phyloP scores from a whole-genome alignment of 345 rosid genomes.

The Linum lewisii region DNA sequence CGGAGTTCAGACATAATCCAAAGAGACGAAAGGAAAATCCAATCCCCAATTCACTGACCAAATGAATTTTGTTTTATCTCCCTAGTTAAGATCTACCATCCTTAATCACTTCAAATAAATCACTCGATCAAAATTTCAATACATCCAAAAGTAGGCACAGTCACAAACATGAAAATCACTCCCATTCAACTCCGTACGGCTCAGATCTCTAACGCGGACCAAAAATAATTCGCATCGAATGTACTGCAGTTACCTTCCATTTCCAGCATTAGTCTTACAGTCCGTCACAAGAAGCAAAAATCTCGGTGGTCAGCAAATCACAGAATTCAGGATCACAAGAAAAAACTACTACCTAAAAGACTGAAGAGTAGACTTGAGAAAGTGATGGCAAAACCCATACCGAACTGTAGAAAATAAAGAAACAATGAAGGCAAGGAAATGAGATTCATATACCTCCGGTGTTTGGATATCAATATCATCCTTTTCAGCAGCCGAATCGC shows the following conservation, averaged over 20 bases:
- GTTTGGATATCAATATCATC: constrained; percentile 31
- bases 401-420: neutral
- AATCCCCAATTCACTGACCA: too few relatives aligned
- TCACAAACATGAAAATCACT: too few relatives aligned
- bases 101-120: too few relatives aligned
- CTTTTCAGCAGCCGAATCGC: constrained; percentile 35
- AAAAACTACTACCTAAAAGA: neutral
- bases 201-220: too few relatives aligned
- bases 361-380: neutral
- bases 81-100: too few relatives aligned
- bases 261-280: neutral
- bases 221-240: too few relatives aligned
- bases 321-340: neutral
- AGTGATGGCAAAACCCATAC: neutral
- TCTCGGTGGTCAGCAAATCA: neutral
- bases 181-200: too few relatives aligned
- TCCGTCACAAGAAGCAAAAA: neutral
- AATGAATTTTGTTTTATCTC: too few relatives aligned
- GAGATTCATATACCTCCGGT: constrained; percentile 31
- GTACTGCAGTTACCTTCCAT: neutral
- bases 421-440: neutral
- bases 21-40: neutral
- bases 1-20: neutral
- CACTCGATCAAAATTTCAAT: too few relatives aligned
- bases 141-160: too few relatives aligned